Percentiles rank a stretch among this genome's conserved stretches.
These are phyloP conservation scores for Dalechampia spathulata DNA, from an alignment of 441 rosid genomes.

Conservation along the genomic window DNA sequence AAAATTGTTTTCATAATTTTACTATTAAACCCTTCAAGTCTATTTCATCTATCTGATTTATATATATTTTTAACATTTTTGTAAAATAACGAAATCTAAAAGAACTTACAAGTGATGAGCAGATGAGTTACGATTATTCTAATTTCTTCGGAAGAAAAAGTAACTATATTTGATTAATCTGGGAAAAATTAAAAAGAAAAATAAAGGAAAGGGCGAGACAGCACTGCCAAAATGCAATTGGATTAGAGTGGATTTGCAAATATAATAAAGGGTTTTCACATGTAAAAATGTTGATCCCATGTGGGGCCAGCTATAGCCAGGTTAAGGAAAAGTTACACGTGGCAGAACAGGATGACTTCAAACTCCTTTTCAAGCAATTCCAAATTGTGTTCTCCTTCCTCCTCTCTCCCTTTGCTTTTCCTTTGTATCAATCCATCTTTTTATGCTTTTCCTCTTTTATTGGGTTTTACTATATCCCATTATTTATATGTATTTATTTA, in stretches of 20 bases:
- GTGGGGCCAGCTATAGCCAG: slow-evolving; percentile 11
- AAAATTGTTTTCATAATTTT: too few species aligned
- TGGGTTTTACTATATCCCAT: not conserved
- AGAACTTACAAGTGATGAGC: too few species aligned
- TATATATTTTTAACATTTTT: too few species aligned
- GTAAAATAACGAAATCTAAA: too few species aligned
- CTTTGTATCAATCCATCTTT: slow-evolving; percentile 13
- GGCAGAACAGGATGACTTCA: slow-evolving; percentile 11
- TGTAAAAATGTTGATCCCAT: slow-evolving; percentile 2
- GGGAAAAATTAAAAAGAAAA: not conserved
- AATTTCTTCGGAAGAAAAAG: too few species aligned
- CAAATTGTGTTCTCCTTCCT: not conserved
- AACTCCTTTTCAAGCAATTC: not conserved
- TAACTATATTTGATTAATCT: too few species aligned
- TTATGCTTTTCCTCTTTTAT: slow-evolving; percentile 4
- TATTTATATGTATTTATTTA: too few species aligned
- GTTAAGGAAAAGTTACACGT: slow-evolving; percentile 8
- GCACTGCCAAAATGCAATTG: not conserved
- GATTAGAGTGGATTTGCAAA: not conserved
- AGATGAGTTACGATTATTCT: too few species aligned
- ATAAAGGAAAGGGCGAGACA: not conserved
- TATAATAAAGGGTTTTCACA: not conserved
- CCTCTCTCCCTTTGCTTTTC: slow-evolving; percentile 6
- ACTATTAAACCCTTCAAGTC: too few species aligned
- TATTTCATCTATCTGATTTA: too few species aligned